Base-by-base conservation (phyloP, 1,284 basidiomycete species). In the Pseudozyma sp. region DNA sequence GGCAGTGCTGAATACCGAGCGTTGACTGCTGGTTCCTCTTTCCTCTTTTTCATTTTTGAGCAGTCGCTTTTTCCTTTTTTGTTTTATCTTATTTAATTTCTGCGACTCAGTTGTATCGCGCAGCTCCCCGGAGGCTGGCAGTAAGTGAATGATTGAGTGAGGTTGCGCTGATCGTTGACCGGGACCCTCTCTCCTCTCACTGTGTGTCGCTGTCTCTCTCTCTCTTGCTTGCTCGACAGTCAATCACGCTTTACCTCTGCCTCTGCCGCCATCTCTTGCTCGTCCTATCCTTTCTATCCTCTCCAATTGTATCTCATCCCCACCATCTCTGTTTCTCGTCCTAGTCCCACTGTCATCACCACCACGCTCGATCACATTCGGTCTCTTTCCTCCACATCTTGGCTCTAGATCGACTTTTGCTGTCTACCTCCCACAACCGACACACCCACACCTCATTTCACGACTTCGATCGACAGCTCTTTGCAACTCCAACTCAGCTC, bases 181-280 rank as follows among this genome's bases (percentile, higher is more conserved):
- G 56, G 43, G 49, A 60, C 63, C 63, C 57, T 59, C 45, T 21
- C 45, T 47, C 45, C 45, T 47, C 45, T 31, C 61, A 31, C 25
- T 44, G 8, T 49, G 19, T 25, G 62, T 56, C 53, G 62, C 53
- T 48, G 43, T 31, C 35, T 16, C 40, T 53, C 39, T 13, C 48
- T 21, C 45, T 47, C 45, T 47, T 10, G 21, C 12, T 35, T 34
- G 16, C 52, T 40, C 34, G 45, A 3, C 25, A 21, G 25, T 25
- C 45, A 47, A 13, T 40, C 39, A 40, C 39, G 19, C 45, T 19
- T 44, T 19, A 18, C 6, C 10, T 18, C 31, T 25, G 51, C 38
- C 42, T 53, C 31, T 21, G 19, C 34, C 59, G 44, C 45, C 59
- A 47, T 58, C 55, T 47, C 47, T 39, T 18, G 50, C 51, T 53